Base-by-base conservation (phyloP, 164 flowering plant species). In the Chimonanthus praecox region DNA sequence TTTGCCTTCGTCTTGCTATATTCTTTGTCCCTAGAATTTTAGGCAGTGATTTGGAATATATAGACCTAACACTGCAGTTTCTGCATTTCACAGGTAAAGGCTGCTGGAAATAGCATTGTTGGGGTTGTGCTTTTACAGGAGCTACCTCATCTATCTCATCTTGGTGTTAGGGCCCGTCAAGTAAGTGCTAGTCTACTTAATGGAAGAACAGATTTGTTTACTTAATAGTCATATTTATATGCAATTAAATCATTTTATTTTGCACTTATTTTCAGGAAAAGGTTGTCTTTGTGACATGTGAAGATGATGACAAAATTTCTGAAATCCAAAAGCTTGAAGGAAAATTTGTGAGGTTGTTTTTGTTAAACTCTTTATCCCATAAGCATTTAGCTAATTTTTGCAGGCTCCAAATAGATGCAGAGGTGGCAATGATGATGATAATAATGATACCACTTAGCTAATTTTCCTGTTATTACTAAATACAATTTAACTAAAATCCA, bases 151-250 rank as follows among this genome's bases (percentile, higher is more conserved):
- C 83, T 94, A 70, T 94, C 97, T 70, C 99, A 94, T 85, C 94
- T 94, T 82, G 99, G 99, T 84, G 99, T 94, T 69, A 84, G 99
- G 78, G 95, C 99, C 44, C 97, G 99, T 3, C 99, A 94, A 78
- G 98, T 80, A 83, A 49, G 7, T 72, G 60, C 54, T 13, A 50
- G 45, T 7, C 58, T 21, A n/a, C 20, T 20, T 21, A 46, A 8
- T 21, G 6, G 18, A 69, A 13, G 60, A 33, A 6, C 15, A 49
- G 16, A 9, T 69, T 43, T 7, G 58, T 68, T 21, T 18, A 2
- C 44, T 50, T 18, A 16, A 6, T 46, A 3, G 4, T 5, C 49
- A 15, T 20, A 46, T 46, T 3, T 45, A 51, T 44, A 68, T 63
- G 43, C 2, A 54, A 61, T 8, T 20, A 43, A 72, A 70, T 67